Base-by-base conservation (phyloP, 2,329 filamentous ascomycete species). In the Alternaria novae-zelandiae region DNA sequence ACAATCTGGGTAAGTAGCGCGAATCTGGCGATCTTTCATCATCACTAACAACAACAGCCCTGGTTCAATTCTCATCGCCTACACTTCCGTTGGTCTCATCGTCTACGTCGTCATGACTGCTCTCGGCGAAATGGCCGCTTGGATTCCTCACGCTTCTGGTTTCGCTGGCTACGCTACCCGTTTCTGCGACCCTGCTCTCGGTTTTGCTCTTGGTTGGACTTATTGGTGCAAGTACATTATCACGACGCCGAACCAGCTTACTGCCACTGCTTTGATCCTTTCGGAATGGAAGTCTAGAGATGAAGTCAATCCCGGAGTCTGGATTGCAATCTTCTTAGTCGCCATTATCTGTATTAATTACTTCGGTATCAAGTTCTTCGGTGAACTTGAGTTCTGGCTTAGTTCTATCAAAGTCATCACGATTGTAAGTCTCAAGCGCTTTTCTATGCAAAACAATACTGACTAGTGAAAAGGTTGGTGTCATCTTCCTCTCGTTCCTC, bases 81-180 rank as follows among this genome's bases (percentile, higher is more conserved):
- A 93, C 81, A 84, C 87, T 41, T 78, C 91, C 65, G 86, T 92
- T 68, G 91, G 91, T 68, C 80, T 90, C 50, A 80, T 96, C 63
- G 92, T 95, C 69, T 96, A 89, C 79, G 82, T 93, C 45, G 92
- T 96, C 70, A 94, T 96, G 91, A 89, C 89, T 61, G 90, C 88
- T 60, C 87, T 96, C 5, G 92, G 92, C 66, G 92, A 95, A 80
- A 96, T 96, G 91, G 91, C 92, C 9, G 87, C 92, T 56, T 96
- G 91, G 91, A 80, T 96, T 32, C 92, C 92, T 54, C 85, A 94
- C 72, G 87, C 88, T 58, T 88, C 90, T 76, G 92, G 92, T 70
- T 96, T 96, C 80, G 91, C 91, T 64, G 91, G 91, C 73, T 96
- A 94, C 75, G 91, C 92, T 23, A 86, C 89, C 64, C 87, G 92